A percentile compares a stretch with the other conserved stretches of the same genome.
These are phyloP conservation scores for Mycena olivaceomarginata DNA, from an alignment of 768 basidiomycete genomes.

Conservation along the genomic window DNA sequence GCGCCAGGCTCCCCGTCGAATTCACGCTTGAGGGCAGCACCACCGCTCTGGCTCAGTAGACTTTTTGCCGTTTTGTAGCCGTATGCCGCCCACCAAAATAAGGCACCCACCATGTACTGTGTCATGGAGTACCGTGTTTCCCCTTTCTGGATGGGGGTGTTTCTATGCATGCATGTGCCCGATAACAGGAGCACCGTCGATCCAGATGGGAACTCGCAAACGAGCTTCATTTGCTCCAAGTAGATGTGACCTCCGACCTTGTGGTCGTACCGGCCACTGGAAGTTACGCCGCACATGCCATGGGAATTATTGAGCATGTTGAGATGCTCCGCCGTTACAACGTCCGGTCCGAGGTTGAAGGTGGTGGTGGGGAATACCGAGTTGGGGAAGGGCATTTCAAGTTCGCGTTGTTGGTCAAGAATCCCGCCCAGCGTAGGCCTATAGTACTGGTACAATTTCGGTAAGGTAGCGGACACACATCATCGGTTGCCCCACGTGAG, in stretches of 20 bases:
- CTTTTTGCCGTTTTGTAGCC: background rate
- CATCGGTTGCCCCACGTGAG: no score
- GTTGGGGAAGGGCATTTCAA: background rate
- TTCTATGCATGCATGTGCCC: conserved; percentile 30
- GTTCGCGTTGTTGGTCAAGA: background rate
- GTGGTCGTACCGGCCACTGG: conserved; percentile 10
- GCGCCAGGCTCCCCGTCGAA: conserved; percentile 3
- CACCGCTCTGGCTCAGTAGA: background rate
- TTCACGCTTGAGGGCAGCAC: background rate
- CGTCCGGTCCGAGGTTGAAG: background rate
- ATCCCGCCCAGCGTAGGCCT: background rate
- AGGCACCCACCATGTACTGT: conserved; percentile 43
- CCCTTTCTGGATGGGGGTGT: conserved; percentile 30
- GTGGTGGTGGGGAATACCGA: conserved; percentile 1
- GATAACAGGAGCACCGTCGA: background rate
- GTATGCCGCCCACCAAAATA: conserved; percentile 12
- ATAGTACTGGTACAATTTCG: background rate
- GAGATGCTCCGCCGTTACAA: conserved; percentile 16
- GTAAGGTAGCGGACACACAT: no score
- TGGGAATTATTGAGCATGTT: conserved; percentile 15
- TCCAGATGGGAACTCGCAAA: conserved; percentile 41
- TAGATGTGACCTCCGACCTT: conserved; percentile 23
- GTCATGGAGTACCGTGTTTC: conserved; percentile 47
- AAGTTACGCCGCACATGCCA: conserved; percentile 33
- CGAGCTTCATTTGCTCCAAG: conserved; percentile 36